Base-by-base conservation (phyloP, 176 grass and related monocot genomes). In the Cocos nucifera region DNA sequence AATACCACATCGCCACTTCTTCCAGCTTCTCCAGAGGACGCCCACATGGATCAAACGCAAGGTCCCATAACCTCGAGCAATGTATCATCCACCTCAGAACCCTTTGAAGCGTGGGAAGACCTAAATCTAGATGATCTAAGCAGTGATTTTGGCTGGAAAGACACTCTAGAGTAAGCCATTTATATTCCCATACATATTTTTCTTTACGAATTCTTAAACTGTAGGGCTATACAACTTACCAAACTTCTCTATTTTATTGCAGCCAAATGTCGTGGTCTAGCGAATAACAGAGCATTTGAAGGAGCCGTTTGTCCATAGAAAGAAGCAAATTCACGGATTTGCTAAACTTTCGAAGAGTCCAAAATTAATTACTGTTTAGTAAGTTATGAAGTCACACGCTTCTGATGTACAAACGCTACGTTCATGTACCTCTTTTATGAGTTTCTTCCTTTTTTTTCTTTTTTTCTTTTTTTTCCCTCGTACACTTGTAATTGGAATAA, bases 101-200 rank as follows among this genome's bases (percentile, higher is more conserved):
- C 83, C 21, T 82, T 85, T 62, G 84, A 80, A 0, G 81, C 69
- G 19, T 77, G 83, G 29, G 78, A 87, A 18, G 79, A 23, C 69
- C 82, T 95, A 9, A 74, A 75, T 60, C 64, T 90, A n/a, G 86
- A 87, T 58, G 66, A 71, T 24, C 51, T 79, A 57, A 78, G 65
- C 78, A 53, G 22, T 62, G 81, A 97, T 12, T 63, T 66, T 58
- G 39, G 65, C 12, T 97, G 87, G 92, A 85, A 77, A 26, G 81
- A 91, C 4, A 62, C 91, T 50, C 68, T 85, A 85, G 92, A 88
- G 87, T 97, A 59, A 90, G 83, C 77, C 70, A 53, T 19, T 68
- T 9, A 2, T 44, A 44, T 44, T 12, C 9, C 9, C 8, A 12
- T 23, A 23, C 14, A 44, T 44, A 44, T 44, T 48, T 54, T 15